A percentile compares a stretch with the other conserved stretches of the same genome.
These are phyloP conservation scores for Teunomyces kruisii DNA, from an alignment of 805 yeast genomes.

Conservation along the genomic window DNA sequence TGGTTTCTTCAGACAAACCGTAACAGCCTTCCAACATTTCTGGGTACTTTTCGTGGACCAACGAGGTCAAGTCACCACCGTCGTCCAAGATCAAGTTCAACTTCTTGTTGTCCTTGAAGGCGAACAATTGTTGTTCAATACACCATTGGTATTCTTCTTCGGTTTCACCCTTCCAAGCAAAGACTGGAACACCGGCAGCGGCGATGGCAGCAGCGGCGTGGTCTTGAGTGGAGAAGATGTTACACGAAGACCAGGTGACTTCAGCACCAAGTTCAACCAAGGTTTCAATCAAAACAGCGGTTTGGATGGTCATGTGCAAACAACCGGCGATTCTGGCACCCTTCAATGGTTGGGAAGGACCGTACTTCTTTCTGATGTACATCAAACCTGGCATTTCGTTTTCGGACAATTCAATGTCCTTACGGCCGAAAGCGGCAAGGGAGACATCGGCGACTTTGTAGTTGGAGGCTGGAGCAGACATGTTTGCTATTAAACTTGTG, in stretches of 20 bases:
- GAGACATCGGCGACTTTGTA: slow-evolving; percentile 98
- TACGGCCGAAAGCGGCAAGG: slow-evolving; percentile 99
- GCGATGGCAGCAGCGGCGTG: slow-evolving; percentile 99
- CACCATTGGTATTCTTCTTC: slow-evolving; percentile 99
- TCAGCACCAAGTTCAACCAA: slow-evolving; percentile 97
- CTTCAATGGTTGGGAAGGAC: slow-evolving; percentile 87
- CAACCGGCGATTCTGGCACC: slow-evolving; percentile 99
- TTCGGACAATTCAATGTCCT: slow-evolving; percentile 97
- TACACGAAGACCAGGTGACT: slow-evolving; percentile 99
- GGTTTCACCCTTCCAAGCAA: slow-evolving; percentile 99
- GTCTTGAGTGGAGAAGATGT: slow-evolving; percentile 99
- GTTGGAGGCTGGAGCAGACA: slow-evolving; percentile 52
- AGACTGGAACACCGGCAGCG: slow-evolving; percentile 98
- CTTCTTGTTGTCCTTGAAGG: slow-evolving; percentile 94
- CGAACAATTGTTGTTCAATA: slow-evolving; percentile 97
- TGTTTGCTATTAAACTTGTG: slow-evolving; percentile 10
- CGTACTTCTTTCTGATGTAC: slow-evolving; percentile 94
- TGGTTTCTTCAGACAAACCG: slow-evolving; percentile 98
- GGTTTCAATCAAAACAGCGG: slow-evolving; percentile 98
- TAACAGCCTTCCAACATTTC: slow-evolving; percentile 92
- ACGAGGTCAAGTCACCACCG: slow-evolving; percentile 97
- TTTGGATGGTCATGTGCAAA: slow-evolving; percentile 99
- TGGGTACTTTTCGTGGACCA: slow-evolving; percentile 97
- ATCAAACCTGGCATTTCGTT: slow-evolving; percentile 99
- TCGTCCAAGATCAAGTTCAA: slow-evolving; percentile 97